Conservation (phyloP, 23 red algal species). For the Gracilaria gracilis region DNA sequence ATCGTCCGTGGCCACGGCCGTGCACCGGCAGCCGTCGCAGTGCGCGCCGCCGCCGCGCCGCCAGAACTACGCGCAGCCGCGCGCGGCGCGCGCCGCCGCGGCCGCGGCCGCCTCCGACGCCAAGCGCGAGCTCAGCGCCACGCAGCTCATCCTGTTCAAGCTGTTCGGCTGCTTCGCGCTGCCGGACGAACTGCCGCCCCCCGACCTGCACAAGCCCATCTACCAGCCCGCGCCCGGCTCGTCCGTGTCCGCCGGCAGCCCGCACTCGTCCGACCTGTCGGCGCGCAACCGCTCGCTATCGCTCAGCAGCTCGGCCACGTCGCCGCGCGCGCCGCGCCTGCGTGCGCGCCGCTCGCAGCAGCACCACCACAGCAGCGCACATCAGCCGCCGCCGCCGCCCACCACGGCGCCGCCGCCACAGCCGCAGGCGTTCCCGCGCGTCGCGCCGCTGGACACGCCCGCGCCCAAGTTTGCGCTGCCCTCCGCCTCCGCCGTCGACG, state of each 20-base stretch:
- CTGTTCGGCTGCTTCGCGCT: slow-evolving; percentile 32
- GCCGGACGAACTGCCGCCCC: slow-evolving; percentile 31
- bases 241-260: neutral
- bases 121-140: slow-evolving; percentile 35
- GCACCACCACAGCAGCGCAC: neutral
- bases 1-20: slow-evolving; percentile 17
- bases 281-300: neutral
- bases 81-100: neutral
- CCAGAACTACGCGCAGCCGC: slow-evolving; percentile 2
- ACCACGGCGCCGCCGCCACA: no score
- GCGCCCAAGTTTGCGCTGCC: neutral
- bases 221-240: slow-evolving; percentile 6
- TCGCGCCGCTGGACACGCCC: slow-evolving; percentile 10
- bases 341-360: neutral
- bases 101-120: neutral
- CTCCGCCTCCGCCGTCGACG: neutral
- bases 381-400: no score
- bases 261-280: slow-evolving; percentile 22
- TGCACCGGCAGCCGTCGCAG: neutral
- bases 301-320: neutral
- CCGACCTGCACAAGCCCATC: slow-evolving; percentile 24
- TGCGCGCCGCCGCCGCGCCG: neutral
- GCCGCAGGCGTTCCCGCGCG: neutral
- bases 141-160: slow-evolving; percentile 35
- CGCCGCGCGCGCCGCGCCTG: neutral